Evolutionary conservation across 129 eudicot genomes (phyloP).

Genomic region (Ambrosia trifida): DNA sequence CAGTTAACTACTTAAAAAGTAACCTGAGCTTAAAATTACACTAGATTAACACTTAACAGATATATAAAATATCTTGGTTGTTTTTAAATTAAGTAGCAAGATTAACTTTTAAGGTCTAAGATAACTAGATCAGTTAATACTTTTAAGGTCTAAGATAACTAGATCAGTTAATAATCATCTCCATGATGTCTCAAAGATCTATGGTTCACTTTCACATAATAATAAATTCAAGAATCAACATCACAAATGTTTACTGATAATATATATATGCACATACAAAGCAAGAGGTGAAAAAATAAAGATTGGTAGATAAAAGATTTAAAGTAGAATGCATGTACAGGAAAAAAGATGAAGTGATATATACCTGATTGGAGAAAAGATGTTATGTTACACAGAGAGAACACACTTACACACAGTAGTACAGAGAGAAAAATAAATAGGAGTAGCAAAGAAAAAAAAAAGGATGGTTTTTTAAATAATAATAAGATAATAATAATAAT

Average conservation of each 20-base stretch:
- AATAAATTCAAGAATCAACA: slow-evolving; percentile 2
- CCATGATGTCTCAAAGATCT: slow-evolving; percentile 9
- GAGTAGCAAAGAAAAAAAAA: slow-evolving; percentile 18
- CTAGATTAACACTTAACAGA: neutral
- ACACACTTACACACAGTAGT: slow-evolving; percentile 14
- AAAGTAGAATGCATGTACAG: slow-evolving; percentile 1
- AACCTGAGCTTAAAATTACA: no score
- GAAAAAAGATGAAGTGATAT: slow-evolving; percentile 11
- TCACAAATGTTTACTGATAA: neutral
- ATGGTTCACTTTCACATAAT: neutral
- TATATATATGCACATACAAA: neutral
- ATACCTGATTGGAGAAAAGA: slow-evolving; percentile 27
- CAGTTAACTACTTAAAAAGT: neutral
- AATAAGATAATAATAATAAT: neutral
- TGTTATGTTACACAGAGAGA: neutral
- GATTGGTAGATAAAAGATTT: neutral
- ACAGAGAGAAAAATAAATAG: slow-evolving; percentile 8
- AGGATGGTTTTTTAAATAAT: neutral
- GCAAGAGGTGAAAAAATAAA: neutral
- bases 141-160: slow-evolving; percentile 7
- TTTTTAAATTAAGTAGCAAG: neutral
- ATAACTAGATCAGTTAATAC: slow-evolving; percentile 5
- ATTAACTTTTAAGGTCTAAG: slow-evolving; percentile 3
- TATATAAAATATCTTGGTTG: neutral
- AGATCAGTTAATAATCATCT: slow-evolving; percentile 19